Base-by-base conservation (phyloP, 257 asterid genomes). In the Euphrasia confusa region DNA sequence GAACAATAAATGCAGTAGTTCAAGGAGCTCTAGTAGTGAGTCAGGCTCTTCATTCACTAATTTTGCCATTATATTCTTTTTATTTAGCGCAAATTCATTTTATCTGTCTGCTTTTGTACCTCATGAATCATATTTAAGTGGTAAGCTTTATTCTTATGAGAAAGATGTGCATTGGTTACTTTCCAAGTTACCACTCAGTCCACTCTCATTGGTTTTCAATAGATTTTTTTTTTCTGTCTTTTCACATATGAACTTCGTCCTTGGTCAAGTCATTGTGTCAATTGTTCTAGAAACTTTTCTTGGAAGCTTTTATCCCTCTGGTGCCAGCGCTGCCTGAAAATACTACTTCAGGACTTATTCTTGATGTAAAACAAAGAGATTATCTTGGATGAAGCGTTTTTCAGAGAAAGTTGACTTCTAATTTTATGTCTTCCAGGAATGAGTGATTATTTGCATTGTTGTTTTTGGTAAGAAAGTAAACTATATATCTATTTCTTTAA, bases 1-100 rank as follows among this genome's bases (percentile, higher is more conserved):
- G 71, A 78, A 77, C 75, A 81, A 76, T 70, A 82, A 79, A 52
- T 71, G 84, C 80, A 75, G 78, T 69, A 82, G 84, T 77, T 84
- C 97, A 56, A 80, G 90, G 69, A 77, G 88, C 79, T 88, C 95
- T 61, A 74, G 83, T 63, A 63, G 90, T 66, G 95, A 75, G 50
- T 87, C 97, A 53, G 92, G 86, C 75, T 78, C 87, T 65, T 87
- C 86, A 66, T 81, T 85, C 56, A 54, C 82, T 72, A 13, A 3
- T 61, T 5, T 48, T 59, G 13, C 45, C 52, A 57, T 28, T 42
- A 18, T 0, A 12, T 30, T 30, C 42, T 27, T 5, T 11, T 27
- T 60, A 53, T 68, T 28, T 53, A 6, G n/a, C 32, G 21, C 7
- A 6, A 2, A 12, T 10, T 53, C 24, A n/a, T 49, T 14, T 49